Percentiles rank a stretch among this genome's conserved stretches.
Conservation (phyloP, 2,329 filamentous ascomycete genomes). For the Pezicula carpinea region DNA sequence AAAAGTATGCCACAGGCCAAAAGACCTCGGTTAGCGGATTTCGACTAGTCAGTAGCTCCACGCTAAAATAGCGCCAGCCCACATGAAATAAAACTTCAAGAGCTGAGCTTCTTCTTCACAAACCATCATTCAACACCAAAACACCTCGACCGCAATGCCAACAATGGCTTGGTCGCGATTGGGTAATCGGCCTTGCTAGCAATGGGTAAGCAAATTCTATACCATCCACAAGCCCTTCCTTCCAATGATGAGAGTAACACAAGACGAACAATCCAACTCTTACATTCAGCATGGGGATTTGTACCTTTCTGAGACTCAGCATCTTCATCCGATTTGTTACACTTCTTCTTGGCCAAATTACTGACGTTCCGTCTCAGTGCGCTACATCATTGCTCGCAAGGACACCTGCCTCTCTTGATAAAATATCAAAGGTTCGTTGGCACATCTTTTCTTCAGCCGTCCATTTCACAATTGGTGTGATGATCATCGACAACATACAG, state of each 20-base stretch:
- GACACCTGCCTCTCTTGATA: background rate
- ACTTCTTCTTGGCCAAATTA: background rate
- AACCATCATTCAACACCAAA: conserved; percentile 63
- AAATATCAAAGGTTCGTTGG: conserved; percentile 25
- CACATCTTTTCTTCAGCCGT: conserved; percentile 8
- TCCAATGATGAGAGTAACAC: conserved; percentile 34
- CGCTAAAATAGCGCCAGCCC: too few relatives aligned
- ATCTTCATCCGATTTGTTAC: background rate
- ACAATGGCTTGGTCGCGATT: background rate
- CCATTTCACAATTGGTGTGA: conserved; percentile 24
- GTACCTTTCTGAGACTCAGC: conserved; percentile 29
- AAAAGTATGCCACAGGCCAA: background rate
- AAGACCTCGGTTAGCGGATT: too few relatives aligned
- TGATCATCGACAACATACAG: conserved; percentile 30
- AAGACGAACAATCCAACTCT: conserved; percentile 40
- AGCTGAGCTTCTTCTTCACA: background rate
- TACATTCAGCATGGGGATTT: conserved; percentile 31
- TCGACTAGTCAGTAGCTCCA: too few relatives aligned
- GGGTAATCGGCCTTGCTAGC: too few relatives aligned
- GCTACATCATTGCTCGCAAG: background rate
- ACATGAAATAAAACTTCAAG: too few relatives aligned
- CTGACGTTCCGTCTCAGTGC: conserved; percentile 4
- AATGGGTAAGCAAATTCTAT: conserved; percentile 12
- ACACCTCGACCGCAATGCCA: background rate
- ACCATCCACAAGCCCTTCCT: conserved; percentile 9